Percentiles rank a stretch among this genome's conserved stretches.
Conservation (phyloP, 2,329 filamentous ascomycete genomes). For the Penicillium brasilianum region DNA sequence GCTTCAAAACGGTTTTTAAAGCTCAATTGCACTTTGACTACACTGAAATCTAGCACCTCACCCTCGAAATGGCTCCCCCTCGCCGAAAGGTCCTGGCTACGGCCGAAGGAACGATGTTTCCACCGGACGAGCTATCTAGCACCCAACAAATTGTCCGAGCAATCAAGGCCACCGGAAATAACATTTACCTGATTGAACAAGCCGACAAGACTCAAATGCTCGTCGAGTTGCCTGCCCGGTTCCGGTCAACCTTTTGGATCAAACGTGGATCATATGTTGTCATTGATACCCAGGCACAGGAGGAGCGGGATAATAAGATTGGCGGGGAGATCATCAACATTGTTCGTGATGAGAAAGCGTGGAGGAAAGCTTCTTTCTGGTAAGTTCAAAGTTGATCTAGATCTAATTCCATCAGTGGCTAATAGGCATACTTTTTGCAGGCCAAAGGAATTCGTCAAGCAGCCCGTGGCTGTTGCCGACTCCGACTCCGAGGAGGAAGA, state of each 20-base stretch:
- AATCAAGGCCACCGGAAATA: constrained; percentile 83
- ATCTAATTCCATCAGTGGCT: background rate
- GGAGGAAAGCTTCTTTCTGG: constrained; percentile 91
- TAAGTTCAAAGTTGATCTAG: constrained; percentile 43
- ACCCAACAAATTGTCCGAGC: constrained; percentile 74
- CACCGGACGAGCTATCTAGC: constrained; percentile 60
- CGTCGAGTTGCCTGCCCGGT: constrained; percentile 81
- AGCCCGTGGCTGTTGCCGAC: constrained; percentile 66
- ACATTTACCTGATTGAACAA: constrained; percentile 78
- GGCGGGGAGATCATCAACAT: constrained; percentile 91
- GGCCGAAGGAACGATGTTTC: constrained; percentile 70
- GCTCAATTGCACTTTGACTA: background rate
- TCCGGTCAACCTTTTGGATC: constrained; percentile 93
- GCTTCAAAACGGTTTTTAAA: background rate
- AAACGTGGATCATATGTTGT: constrained; percentile 87
- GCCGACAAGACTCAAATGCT: constrained; percentile 69
- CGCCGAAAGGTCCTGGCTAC: constrained; percentile 80
- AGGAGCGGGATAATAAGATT: constrained; percentile 74
- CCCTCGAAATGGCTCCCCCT: constrained; percentile 66
- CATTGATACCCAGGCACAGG: constrained; percentile 71
- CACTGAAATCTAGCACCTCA: background rate
- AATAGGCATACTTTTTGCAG: constrained; percentile 48
- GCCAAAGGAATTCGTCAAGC: constrained; percentile 79
- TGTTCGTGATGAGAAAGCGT: constrained; percentile 86
- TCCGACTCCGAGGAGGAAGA: constrained; percentile 76